Evolutionary conservation across 2,329 filamentous ascomycete species (phyloP).

Genomic region (Diatrype stigma): DNA sequence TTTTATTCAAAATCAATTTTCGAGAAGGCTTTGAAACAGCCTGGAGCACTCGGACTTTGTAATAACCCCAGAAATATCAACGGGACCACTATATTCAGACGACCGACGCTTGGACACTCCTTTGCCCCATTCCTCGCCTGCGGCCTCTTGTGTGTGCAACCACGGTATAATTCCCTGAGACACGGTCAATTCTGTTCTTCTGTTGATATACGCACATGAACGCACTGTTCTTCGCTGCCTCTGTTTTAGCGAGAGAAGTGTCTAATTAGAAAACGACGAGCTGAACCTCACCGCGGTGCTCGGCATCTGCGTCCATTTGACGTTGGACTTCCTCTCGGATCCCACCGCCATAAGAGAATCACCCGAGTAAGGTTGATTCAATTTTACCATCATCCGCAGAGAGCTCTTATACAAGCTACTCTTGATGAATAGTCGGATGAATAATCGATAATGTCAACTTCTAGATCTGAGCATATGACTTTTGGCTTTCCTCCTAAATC

Average conservation of each 20-base stretch:
- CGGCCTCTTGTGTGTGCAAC: not conserved
- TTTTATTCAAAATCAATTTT: not conserved
- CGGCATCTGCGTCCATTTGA: constrained; percentile 6
- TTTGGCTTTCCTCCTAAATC: constrained; percentile 73
- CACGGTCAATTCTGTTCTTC: not conserved
- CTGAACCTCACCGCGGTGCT: not conserved
- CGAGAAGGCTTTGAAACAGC: not conserved
- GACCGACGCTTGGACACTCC: not conserved
- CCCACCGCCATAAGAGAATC: constrained; percentile 13
- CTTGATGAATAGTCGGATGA: constrained; percentile 46
- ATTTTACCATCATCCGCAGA: constrained; percentile 23
- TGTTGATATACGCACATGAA: not conserved
- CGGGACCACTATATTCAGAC: not conserved
- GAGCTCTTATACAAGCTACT: constrained; percentile 23
- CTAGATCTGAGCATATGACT: constrained; percentile 81
- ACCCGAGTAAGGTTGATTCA: constrained; percentile 6
- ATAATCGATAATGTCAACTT: constrained; percentile 92
- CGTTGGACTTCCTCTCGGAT: constrained; percentile 16
- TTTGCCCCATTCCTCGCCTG: not conserved
- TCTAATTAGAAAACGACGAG: not conserved
- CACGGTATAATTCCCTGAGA: not conserved
- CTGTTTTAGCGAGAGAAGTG: not conserved
- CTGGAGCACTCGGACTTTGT: not conserved
- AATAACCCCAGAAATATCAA: not conserved
- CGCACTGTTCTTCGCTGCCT: not conserved